Evolutionary conservation across 352 stramenopile genomes (phyloP).

Genomic region (Globisporangium cederbergense): DNA sequence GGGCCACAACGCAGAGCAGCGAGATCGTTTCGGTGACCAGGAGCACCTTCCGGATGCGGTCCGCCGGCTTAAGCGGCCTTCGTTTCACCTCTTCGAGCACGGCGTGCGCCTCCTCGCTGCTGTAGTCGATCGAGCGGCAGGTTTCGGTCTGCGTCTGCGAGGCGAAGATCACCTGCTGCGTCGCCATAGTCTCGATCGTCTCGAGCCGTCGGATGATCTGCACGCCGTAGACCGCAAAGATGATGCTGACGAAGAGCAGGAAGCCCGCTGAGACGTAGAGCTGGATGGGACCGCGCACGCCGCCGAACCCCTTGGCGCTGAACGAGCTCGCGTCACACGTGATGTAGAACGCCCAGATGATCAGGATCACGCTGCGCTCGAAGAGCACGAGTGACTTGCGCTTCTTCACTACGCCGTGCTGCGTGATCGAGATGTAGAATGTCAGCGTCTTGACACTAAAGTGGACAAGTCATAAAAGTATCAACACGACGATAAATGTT

Average conservation of each 20-base stretch:
- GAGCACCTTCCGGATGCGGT: slow-evolving; percentile 49
- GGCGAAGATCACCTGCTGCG: slow-evolving; percentile 11
- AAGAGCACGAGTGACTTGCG: slow-evolving; percentile 24
- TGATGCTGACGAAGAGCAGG: slow-evolving; percentile 22
- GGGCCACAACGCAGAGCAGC: slow-evolving; percentile 32
- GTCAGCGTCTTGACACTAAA: slow-evolving; percentile 43
- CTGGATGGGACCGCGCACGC: slow-evolving; percentile 21
- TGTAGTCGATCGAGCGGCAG: slow-evolving; percentile 16
- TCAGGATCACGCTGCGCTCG: slow-evolving; percentile 22
- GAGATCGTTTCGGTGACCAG: slow-evolving; percentile 40
- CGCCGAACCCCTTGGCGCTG: slow-evolving; percentile 32
- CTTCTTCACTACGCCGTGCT: slow-evolving; percentile 35
- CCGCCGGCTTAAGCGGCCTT: slow-evolving; percentile 28
- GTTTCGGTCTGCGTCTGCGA: slow-evolving; percentile 3
- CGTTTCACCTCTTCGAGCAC: slow-evolving; percentile 15
- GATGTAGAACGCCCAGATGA: slow-evolving; percentile 45
- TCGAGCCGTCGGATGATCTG: slow-evolving; percentile 42
- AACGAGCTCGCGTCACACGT: slow-evolving; percentile 30
- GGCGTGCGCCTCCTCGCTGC: slow-evolving; percentile 8
- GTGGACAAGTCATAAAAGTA: neutral
- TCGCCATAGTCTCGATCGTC: slow-evolving; percentile 33
- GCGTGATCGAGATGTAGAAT: slow-evolving; percentile 61
- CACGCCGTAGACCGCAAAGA: slow-evolving; percentile 28
- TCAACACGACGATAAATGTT: neutral
- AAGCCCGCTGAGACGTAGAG: slow-evolving; percentile 23